A percentile compares a stretch with the other conserved stretches of the same genome.
phyloP scores from a whole-genome alignment of 2,329 filamentous ascomycete species.

The Ilyonectria sp. region DNA sequence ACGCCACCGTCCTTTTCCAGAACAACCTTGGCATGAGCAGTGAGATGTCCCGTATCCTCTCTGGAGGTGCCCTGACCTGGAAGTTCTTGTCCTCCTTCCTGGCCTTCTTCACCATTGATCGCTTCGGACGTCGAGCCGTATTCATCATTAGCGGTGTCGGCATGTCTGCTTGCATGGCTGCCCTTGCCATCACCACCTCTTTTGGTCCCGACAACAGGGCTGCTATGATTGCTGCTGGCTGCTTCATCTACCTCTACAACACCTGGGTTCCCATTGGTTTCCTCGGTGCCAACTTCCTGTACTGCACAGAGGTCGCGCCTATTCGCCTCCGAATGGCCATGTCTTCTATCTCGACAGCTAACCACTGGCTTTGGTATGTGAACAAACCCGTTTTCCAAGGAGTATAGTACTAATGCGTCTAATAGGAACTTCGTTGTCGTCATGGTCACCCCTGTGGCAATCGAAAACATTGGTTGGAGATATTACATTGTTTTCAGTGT shows the following conservation, averaged over 20 bases:
- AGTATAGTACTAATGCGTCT: neutral
- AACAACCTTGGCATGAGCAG: constrained; percentile 40
- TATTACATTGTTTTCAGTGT: constrained; percentile 60
- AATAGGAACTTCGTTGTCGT: constrained; percentile 62
- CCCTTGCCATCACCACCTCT: constrained; percentile 39
- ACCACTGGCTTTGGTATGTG: constrained; percentile 45
- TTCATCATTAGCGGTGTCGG: constrained; percentile 40
- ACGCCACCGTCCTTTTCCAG: constrained; percentile 46
- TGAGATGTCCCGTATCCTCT: constrained; percentile 40
- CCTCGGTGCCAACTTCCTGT: constrained; percentile 73
- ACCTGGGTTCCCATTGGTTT: constrained; percentile 76
- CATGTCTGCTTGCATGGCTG: constrained; percentile 43
- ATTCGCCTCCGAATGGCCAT: constrained; percentile 60
- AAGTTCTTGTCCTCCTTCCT: constrained; percentile 49
- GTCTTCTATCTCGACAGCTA: constrained; percentile 66
- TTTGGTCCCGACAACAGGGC: constrained; percentile 29
- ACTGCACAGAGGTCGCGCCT: constrained; percentile 67
- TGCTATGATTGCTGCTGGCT: constrained; percentile 38
- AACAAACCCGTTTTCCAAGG: neutral
- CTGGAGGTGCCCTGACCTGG: constrained; percentile 44
- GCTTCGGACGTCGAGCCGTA: constrained; percentile 42
- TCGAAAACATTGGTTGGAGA: constrained; percentile 69
- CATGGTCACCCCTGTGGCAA: constrained; percentile 74
- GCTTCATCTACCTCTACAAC: constrained; percentile 77
- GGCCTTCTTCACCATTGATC: constrained; percentile 45